phyloP scores from a whole-genome alignment of 139 green algal species.

The Chlorokybus atmophyticus region DNA sequence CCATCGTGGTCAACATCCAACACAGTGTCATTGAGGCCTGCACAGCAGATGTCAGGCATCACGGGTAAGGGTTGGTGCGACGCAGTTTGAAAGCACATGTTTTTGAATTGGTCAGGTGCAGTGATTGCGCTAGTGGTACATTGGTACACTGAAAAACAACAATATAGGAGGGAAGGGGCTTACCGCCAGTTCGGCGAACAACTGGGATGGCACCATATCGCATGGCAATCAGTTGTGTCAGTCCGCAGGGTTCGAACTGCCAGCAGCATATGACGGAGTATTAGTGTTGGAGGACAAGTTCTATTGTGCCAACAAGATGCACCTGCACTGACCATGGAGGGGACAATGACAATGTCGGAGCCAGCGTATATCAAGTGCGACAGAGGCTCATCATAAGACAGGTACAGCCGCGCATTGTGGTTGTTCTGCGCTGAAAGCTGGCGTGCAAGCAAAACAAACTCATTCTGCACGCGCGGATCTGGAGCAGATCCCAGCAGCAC shows the following conservation, averaged over 20 bases:
- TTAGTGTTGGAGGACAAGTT: too few relatives aligned
- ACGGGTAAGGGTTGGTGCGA: neutral
- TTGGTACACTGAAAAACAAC: too few relatives aligned
- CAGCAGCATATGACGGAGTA: too few relatives aligned
- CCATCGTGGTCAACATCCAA: conserved; percentile 44
- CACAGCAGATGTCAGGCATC: neutral
- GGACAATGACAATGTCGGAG: conserved; percentile 33
- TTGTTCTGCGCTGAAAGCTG: conserved; percentile 21
- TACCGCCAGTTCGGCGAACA: conserved; percentile 30
- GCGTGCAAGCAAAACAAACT: conserved; percentile 30
- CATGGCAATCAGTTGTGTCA: conserved; percentile 47
- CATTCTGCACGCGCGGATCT: conserved; percentile 32
- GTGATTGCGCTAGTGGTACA: too few relatives aligned
- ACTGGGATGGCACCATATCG: conserved; percentile 39
- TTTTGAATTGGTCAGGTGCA: too few relatives aligned
- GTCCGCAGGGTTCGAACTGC: conserved; percentile 46
- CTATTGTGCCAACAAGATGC: too few relatives aligned
- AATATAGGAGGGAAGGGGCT: too few relatives aligned
- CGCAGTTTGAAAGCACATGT: too few relatives aligned
- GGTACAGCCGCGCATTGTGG: conserved; percentile 15
- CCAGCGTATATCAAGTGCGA: conserved; percentile 40
- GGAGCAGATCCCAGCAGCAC: conserved; percentile 34
- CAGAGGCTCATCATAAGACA: conserved; percentile 41
- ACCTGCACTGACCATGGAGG: too few relatives aligned
- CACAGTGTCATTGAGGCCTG: conserved; percentile 40